Evolutionary conservation across 352 stramenopile genomes (phyloP), one percentile per base, ranked within the genome.

Genomic region (Phytophthora podocarpi): DNA sequence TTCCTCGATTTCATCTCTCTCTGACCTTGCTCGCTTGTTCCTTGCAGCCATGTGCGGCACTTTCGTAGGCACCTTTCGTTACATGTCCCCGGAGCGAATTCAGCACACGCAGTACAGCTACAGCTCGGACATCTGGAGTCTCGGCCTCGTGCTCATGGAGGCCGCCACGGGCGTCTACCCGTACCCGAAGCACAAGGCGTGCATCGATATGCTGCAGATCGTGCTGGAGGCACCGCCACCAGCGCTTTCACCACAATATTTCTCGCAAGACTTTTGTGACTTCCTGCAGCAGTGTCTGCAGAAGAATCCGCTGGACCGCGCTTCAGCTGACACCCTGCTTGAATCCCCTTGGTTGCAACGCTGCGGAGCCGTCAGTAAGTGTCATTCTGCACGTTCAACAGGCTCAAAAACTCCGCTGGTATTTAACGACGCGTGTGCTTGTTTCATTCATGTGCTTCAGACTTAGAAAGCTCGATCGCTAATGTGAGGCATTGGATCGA

Each of bases 31-130:
- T 49, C 36, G 16, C 30, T n/a, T 50, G 20, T 34, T 45, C 35
- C 4, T 68, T 53, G 11, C 80, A 83, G 85, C 97, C 32, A 96
- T 97, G 70, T 97, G 90, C 58, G 86, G 80, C 42, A 98, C 96
- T n/a, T 99, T 97, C 64, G 88, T 98, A 18, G 93, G 93, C 23
- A 97, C 92, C 39, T 96, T 96, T 30, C 92, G 94, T 35, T 98
- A 98, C 70, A 97, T 98, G 80, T 93, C 84, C 6, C 92, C 92
- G 4, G 93, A 98, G 70, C 87, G 96, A 36, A 96, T 94, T 64
- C 78, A 97, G 62, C 78, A 88, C 57, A 74, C 84, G 41, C 76
- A 87, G 16, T 98, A 98, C 78, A 84, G 84, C 60, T 94, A 93
- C 72, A 90, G 80, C 40, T 95, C 81, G 35, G 94, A 98, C 67